These are phyloP conservation scores for Uncinocarpus reesii DNA, from an alignment of 2,329 filamentous ascomycete species.

Conservation along the genomic window DNA sequence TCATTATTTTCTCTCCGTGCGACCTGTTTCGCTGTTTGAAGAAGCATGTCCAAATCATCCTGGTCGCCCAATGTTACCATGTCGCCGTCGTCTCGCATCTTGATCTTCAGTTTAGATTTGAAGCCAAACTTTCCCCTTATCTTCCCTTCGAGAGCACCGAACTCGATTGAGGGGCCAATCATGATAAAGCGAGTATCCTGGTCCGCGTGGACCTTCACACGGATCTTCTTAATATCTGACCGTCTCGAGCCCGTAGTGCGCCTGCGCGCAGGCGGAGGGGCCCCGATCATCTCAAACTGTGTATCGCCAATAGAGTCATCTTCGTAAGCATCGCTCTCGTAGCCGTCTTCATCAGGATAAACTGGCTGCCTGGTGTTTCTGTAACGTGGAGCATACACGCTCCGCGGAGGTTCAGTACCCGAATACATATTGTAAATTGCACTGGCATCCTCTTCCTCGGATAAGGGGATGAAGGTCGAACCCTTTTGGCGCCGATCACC, in stretches of 20 bases:
- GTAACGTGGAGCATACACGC: constrained; percentile 14
- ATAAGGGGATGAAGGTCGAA: constrained; percentile 17
- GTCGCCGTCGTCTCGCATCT: constrained; percentile 83
- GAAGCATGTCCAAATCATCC: constrained; percentile 84
- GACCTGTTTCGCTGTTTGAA: constrained; percentile 56
- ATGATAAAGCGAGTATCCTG: constrained; percentile 91
- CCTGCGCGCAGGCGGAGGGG: constrained; percentile 36
- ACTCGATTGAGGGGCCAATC: constrained; percentile 62
- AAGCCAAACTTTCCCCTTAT: constrained; percentile 82
- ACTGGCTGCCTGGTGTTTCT: constrained; percentile 41
- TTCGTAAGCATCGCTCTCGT: constrained; percentile 59
- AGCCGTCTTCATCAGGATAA: constrained; percentile 72
- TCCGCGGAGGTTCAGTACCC: constrained; percentile 32
- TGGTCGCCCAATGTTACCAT: constrained; percentile 97
- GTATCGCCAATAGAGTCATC: constrained; percentile 61
- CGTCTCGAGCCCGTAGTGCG: constrained; percentile 28
- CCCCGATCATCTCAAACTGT: constrained; percentile 65
- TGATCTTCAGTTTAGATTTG: constrained; percentile 55
- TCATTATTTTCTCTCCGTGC: constrained; percentile 66
- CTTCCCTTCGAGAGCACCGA: constrained; percentile 63
- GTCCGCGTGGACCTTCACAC: constrained; percentile 77
- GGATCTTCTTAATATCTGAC: constrained; percentile 64
- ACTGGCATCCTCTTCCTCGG: constrained; percentile 30
- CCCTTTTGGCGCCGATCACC: constrained; percentile 23
- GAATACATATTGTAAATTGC: constrained; percentile 58